These are phyloP conservation scores for Catunica adiposa DNA, from an alignment of 2,329 filamentous ascomycete genomes.

Conservation along the genomic window DNA sequence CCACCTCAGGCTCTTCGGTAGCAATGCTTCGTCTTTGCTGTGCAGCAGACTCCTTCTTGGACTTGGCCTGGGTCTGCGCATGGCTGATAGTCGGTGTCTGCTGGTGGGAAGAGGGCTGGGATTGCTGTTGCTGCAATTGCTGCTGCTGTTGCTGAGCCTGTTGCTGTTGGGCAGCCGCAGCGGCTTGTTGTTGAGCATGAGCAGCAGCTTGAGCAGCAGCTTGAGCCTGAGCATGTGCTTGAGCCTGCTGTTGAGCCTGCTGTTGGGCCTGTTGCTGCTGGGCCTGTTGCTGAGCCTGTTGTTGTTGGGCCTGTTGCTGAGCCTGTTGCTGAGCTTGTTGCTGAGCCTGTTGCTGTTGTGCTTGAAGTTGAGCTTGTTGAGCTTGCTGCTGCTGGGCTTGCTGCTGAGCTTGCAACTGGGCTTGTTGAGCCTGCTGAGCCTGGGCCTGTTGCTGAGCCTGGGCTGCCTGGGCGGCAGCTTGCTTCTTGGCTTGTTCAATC, in stretches of 20 bases:
- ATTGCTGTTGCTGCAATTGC: slow-evolving; percentile 17
- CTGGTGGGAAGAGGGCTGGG: slow-evolving; percentile 9
- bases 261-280: no score
- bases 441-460: slow-evolving; percentile 17
- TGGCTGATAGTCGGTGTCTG: slow-evolving; percentile 4
- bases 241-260: slow-evolving; percentile 12
- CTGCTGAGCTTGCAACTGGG: slow-evolving; percentile 4
- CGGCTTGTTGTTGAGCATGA: slow-evolving; percentile 15
- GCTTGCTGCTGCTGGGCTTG: slow-evolving; percentile 18
- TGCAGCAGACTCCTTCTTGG: slow-evolving; percentile 21
- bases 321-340: slow-evolving; percentile 22
- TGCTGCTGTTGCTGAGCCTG: slow-evolving; percentile 17
- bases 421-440: slow-evolving; percentile 17
- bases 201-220: slow-evolving; percentile 14
- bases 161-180: slow-evolving; percentile 19
- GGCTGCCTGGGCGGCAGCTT: slow-evolving; percentile 3
- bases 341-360: neutral
- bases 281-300: no score
- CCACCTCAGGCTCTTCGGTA: slow-evolving; percentile 21
- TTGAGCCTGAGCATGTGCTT: slow-evolving; percentile 15
- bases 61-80: slow-evolving; percentile 19
- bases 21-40: slow-evolving; percentile 7
- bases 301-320: slow-evolving; percentile 20
- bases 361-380: slow-evolving; percentile 11
- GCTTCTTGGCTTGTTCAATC: slow-evolving; percentile 1